These are phyloP conservation scores for Phascolomyces articulosus DNA, from an alignment of 371 early-diverging fungal genomes.

Conservation along the genomic window DNA sequence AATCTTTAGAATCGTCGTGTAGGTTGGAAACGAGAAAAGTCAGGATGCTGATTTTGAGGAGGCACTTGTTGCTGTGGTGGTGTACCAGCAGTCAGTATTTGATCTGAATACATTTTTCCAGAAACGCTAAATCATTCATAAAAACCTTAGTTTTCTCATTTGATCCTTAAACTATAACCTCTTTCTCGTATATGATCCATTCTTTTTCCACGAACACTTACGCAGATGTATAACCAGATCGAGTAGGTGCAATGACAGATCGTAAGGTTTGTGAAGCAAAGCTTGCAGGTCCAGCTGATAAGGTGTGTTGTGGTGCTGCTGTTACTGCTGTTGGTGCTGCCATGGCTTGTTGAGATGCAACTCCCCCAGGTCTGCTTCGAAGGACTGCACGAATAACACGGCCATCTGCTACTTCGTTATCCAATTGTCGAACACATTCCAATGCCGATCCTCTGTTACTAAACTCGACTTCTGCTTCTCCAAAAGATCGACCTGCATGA, in stretches of 20 bases:
- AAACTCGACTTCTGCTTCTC: constrained; percentile 56
- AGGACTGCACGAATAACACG: background rate
- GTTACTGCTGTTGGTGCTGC: background rate
- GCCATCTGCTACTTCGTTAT: constrained; percentile 50
- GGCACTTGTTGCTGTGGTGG: constrained; percentile 4
- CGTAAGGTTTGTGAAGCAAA: constrained; percentile 10
- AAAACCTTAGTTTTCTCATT: too few species aligned
- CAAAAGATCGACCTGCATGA: constrained; percentile 42
- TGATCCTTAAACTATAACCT: too few species aligned
- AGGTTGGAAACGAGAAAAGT: background rate
- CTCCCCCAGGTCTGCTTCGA: background rate
- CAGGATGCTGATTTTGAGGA: background rate
- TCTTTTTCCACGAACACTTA: constrained; percentile 9
- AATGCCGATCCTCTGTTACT: constrained; percentile 38
- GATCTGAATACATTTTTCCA: constrained; percentile 12
- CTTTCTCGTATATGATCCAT: too few species aligned
- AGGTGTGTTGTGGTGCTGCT: background rate
- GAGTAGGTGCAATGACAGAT: constrained; percentile 15
- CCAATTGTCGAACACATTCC: constrained; percentile 43
- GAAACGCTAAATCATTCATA: background rate
- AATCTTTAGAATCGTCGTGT: constrained; percentile 7
- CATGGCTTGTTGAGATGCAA: constrained; percentile 8
- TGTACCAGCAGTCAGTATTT: background rate
- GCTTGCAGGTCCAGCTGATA: background rate
- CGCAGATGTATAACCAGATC: constrained; percentile 10